Percentiles rank a stretch among this genome's conserved stretches.
Evolutionary conservation across 164 flowering plant genomes (phyloP).

Genomic region (grape (Vitis vinifera)): DNA sequence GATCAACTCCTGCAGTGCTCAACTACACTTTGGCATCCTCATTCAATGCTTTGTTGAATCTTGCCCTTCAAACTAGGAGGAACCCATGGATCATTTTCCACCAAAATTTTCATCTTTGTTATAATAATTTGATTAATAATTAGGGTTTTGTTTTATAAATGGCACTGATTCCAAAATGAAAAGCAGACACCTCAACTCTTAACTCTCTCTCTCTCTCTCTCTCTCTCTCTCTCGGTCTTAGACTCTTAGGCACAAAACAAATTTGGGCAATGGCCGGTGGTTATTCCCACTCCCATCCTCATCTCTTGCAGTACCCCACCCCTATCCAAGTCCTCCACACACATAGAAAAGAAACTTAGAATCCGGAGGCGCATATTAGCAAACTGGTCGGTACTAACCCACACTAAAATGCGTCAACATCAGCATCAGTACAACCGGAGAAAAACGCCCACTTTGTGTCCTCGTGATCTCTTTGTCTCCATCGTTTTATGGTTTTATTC

Average conservation of each 20-base stretch:
- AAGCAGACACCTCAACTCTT: neutral
- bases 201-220: neutral
- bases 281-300: neutral
- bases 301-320: neutral
- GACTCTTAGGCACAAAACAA: too few species aligned
- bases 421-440: neutral
- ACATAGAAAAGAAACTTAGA: too few species aligned
- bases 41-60: too few species aligned
- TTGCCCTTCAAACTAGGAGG: too few species aligned
- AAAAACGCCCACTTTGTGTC: conserved; percentile 14
- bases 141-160: neutral
- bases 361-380: neutral
- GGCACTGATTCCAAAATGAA: conserved; percentile 17
- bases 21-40: too few species aligned
- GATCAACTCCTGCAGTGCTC: too few species aligned
- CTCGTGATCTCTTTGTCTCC: conserved; percentile 21
- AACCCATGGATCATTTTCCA: too few species aligned
- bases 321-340: too few species aligned
- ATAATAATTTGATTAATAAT: too few species aligned
- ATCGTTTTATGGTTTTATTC: conserved; percentile 15
- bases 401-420: neutral
- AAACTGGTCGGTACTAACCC: neutral
- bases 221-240: too few species aligned
- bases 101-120: too few species aligned
- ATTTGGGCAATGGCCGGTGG: neutral